Percentiles rank a stretch among this genome's conserved stretches.
Evolutionary conservation across 1,284 basidiomycete species (phyloP).

Genomic region (Agaricales sp.): DNA sequence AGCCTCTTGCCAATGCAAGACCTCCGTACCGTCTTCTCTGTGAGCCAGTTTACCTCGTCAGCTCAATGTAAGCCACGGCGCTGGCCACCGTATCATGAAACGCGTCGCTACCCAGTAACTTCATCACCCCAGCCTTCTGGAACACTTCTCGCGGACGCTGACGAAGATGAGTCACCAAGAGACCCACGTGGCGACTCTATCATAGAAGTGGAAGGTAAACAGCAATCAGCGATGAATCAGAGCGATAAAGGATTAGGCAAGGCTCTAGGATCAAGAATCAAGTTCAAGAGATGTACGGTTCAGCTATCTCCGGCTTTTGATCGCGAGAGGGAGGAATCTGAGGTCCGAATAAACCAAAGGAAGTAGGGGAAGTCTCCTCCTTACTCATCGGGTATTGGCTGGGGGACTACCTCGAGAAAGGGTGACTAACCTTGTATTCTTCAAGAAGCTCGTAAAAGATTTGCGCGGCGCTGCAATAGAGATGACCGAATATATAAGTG

Average conservation of each 20-base stretch:
- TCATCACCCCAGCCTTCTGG: conserved; percentile 53
- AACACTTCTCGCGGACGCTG: conserved; percentile 47
- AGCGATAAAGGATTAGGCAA: conserved; percentile 2
- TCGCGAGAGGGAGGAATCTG: too few species aligned
- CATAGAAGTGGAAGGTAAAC: too few species aligned
- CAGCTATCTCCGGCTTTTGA: too few species aligned
- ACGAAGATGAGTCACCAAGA: conserved; percentile 76
- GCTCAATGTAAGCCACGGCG: conserved; percentile 43
- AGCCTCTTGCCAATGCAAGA: too few species aligned
- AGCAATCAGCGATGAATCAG: conserved; percentile 5
- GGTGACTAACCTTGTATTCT: conserved; percentile 61
- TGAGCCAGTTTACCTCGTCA: conserved; percentile 1
- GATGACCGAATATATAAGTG: conserved; percentile 6
- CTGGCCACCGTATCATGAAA: conserved; percentile 66
- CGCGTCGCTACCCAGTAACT: conserved; percentile 55
- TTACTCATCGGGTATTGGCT: too few species aligned
- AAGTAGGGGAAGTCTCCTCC: too few species aligned
- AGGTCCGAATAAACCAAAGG: too few species aligned
- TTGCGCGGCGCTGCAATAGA: conserved; percentile 57
- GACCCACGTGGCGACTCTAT: conserved; percentile 57
- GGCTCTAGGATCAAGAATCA: too few species aligned
- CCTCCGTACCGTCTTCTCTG: too few species aligned
- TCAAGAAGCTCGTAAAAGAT: conserved; percentile 76
- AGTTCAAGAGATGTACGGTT: too few species aligned
- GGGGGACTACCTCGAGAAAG: too few species aligned